A percentile compares a stretch with the other conserved stretches of the same genome.
These are phyloP conservation scores for Hypoxylon fuscum DNA, from an alignment of 495 filamentous ascomycete genomes.

Conservation along the genomic window DNA sequence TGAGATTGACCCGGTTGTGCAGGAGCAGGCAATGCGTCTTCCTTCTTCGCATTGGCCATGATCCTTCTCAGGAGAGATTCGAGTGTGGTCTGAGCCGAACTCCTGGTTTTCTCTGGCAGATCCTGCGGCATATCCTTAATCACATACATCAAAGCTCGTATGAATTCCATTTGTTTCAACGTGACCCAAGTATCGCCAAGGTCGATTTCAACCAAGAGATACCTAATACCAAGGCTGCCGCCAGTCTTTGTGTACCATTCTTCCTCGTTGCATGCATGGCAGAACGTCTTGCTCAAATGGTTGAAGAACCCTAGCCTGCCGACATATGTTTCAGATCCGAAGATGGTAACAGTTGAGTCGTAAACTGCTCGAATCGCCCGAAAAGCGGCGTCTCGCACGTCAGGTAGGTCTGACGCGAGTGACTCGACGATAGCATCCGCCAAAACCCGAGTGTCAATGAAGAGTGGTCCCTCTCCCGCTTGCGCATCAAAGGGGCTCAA, in stretches of 20 bases:
- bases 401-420: slow-evolving; percentile 79
- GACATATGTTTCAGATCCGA: slow-evolving; percentile 75
- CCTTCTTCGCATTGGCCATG: slow-evolving; percentile 75
- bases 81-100: slow-evolving; percentile 81
- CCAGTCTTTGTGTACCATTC: slow-evolving; percentile 98
- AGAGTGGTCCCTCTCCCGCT: slow-evolving; percentile 85
- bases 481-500: slow-evolving; percentile 80
- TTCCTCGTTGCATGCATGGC: slow-evolving; percentile 93
- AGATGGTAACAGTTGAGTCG: slow-evolving; percentile 79
- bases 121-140: slow-evolving; percentile 97
- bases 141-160: slow-evolving; percentile 88
- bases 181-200: slow-evolving; percentile 85
- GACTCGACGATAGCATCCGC: slow-evolving; percentile 89
- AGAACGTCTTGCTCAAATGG: slow-evolving; percentile 81
- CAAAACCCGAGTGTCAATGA: slow-evolving; percentile 83
- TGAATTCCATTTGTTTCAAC: slow-evolving; percentile 82
- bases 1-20: slow-evolving; percentile 46
- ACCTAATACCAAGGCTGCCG: slow-evolving; percentile 86
- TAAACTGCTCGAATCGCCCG: slow-evolving; percentile 77
- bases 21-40: slow-evolving; percentile 69
- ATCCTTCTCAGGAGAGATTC: slow-evolving; percentile 78
- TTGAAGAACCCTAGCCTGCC: slow-evolving; percentile 81
- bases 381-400: slow-evolving; percentile 86
- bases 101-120: slow-evolving; percentile 84
- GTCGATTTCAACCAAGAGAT: slow-evolving; percentile 79